Evolutionary conservation across 2,329 filamentous ascomycete species (phyloP), one percentile per base, ranked within the genome.

Genomic region (Dactylonectria estremocensis): DNA sequence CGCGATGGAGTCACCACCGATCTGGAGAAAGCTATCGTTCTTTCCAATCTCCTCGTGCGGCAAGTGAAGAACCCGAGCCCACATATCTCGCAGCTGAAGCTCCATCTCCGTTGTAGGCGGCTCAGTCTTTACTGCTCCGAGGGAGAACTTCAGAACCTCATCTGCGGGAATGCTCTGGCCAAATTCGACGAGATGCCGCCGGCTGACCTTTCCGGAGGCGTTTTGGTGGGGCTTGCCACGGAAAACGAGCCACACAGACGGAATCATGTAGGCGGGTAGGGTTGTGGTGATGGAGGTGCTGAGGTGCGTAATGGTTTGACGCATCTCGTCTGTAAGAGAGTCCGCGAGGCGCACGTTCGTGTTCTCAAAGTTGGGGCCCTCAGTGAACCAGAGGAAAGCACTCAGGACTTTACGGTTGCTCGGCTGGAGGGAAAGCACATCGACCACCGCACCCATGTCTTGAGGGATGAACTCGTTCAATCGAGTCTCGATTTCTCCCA

Each of bases 1-100:
- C 1, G 59, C 70, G 2, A 77, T 72, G 0, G 76, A 77, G 58
- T 77, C 76, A 1, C 85, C 84, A 0, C 84, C 84, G 5, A 86
- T 79, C 0, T 76, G 78, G 67, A 86, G 82, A 78, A 86, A 86
- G 69, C 80, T 80, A 69, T 83, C 82, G 1, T 72, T 40, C 0
- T 71, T 68, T 16, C 70, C 70, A 0, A 72, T 73, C 1, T 69
- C 71, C 2, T 70, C 56, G 54, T 0, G 33, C 40, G 10, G 22
- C 24, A 72, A 37, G 6, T 56, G 4, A 0, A 72, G 48, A n/a
- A 73, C 43, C 1, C 58, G 54, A 16, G 70, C 70, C 70, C 70
- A 72, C 62, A 72, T 52, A 33, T 60, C 33, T 46, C 20, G 52
- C 18, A 35, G 40, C 43, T 20, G 33, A 11, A 13, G 4, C 35